Base-by-base conservation (phyloP, 2,329 filamentous ascomycete species). In the Colletotrichum zoysiae region DNA sequence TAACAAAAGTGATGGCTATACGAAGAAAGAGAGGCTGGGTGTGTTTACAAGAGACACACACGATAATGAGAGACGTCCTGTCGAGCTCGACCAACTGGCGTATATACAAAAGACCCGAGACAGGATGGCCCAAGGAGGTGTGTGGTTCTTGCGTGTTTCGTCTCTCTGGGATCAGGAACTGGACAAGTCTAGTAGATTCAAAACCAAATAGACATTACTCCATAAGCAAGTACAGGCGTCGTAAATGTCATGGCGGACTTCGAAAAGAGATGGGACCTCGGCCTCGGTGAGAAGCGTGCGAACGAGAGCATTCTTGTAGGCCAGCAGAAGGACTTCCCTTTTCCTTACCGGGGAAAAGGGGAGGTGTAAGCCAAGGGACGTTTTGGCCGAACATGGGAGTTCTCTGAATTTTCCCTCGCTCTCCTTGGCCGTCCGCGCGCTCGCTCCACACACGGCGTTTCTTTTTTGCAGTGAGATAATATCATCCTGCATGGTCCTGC, bases 121-220 rank as follows among this genome's bases (percentile, higher is more conserved):
- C 23, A 33, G 12, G 33, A 11, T n/a, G 35, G 58, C 50, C 23
- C 42, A 40, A 11, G 35, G 11, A 11, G 35, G 46, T 20, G 46
- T 20, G 9, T 23, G 46, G 3, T 62, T 53, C 59, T 63, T 26
- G 16, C 35, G 38, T 16, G 44, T 62, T 30, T 63, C 26, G 42
- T 44, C 23, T 23, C 50, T 57, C 68, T 62, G 48, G 4, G 30
- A 44, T 67, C 44, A 63, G 42, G 64, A 53, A 62, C 55, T 44
- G 53, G 58, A 59, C 65, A 59, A 12, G 55, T 64, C 62, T 71
- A 64, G 48, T 63, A 69, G 58, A 30, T 58, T 46, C 16, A 71
- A 58, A 9, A 59, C 69, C 30, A 23, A 69, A 60, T 64, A 69
- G 44, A 69, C 69, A 71, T 71, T 71, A 64, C 65, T 71, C 64